Evolutionary conservation across 2,329 filamentous ascomycete species (phyloP).

Genomic region (Apiospora koreana): DNA sequence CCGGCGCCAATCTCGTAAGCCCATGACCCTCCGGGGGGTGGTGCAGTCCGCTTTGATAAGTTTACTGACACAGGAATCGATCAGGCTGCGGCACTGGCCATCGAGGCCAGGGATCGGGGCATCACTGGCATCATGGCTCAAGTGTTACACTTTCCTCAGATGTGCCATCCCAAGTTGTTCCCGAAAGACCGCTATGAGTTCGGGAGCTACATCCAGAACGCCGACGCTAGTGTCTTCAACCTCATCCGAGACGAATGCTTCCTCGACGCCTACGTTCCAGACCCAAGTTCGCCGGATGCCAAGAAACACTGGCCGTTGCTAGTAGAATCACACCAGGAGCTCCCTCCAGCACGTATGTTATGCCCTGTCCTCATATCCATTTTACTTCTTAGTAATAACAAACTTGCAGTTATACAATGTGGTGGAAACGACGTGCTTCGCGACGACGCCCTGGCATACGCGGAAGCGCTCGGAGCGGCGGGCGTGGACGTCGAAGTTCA

Average conservation of each 20-base stretch:
- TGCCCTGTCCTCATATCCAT: neutral
- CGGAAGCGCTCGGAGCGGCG: conserved; percentile 34
- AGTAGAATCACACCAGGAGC: conserved; percentile 29
- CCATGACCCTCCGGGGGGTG: neutral
- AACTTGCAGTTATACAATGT: conserved; percentile 34
- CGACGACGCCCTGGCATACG: conserved; percentile 41
- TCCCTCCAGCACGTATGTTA: conserved; percentile 36
- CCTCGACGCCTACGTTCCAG: conserved; percentile 33
- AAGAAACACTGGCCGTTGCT: conserved; percentile 35
- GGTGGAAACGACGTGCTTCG: conserved; percentile 38
- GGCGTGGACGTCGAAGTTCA: conserved; percentile 35
- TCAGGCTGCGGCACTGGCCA: conserved; percentile 30
- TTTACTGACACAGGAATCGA: neutral
- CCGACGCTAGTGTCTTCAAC: conserved; percentile 31
- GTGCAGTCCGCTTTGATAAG: neutral
- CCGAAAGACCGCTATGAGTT: conserved; percentile 35
- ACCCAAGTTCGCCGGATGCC: conserved; percentile 23
- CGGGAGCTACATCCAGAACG: conserved; percentile 36
- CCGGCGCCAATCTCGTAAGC: conserved; percentile 48
- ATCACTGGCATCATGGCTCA: conserved; percentile 35
- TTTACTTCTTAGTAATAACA: neutral
- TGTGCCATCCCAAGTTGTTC: conserved; percentile 38
- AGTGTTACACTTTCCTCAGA: conserved; percentile 36
- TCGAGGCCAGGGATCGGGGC: conserved; percentile 32
- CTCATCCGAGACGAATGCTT: conserved; percentile 35